Percentiles rank a stretch among this genome's conserved stretches.
Evolutionary conservation across 169 alveolate genomes (phyloP).

Genomic region (Plasmodium gonderi): DNA sequence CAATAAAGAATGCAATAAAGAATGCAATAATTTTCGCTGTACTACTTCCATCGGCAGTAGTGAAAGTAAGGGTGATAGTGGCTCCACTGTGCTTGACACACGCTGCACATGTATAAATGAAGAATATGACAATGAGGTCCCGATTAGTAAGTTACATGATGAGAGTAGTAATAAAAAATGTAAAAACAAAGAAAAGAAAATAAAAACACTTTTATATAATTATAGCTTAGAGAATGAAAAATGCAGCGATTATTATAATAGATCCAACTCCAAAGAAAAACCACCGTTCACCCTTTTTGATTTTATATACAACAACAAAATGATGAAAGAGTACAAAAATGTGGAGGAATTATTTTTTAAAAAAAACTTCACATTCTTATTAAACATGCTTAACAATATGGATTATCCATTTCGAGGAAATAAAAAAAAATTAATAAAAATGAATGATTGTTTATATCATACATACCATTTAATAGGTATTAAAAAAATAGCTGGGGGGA

Average conservation of each 20-base stretch:
- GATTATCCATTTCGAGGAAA: constrained; percentile 44
- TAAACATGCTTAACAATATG: constrained; percentile 44
- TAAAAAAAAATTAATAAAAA: constrained; percentile 63
- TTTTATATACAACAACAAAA: constrained; percentile 51
- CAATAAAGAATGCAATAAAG: no score
- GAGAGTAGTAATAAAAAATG: not conserved
- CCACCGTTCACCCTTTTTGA: constrained; percentile 28
- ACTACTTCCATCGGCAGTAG: not conserved
- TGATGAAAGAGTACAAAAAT: constrained; percentile 64
- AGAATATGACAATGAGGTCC: no score
- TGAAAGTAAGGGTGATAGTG: not conserved
- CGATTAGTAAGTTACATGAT: not conserved
- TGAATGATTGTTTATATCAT: constrained; percentile 55
- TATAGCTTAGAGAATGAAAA: constrained; percentile 9
- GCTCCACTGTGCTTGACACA: no score
- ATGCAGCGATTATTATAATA: not conserved
- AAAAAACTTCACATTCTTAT: constrained; percentile 6
- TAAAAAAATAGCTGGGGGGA: constrained; percentile 20
- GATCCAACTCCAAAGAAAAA: constrained; percentile 1
- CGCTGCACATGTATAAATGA: no score
- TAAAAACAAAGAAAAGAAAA: constrained; percentile 4
- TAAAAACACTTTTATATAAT: constrained; percentile 31
- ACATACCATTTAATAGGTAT: constrained; percentile 72
- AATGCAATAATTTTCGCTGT: not conserved
- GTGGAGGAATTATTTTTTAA: not conserved